These are phyloP conservation scores for Cordyceps militaris DNA, from an alignment of 2,329 filamentous ascomycete genomes.

Conservation along the genomic window DNA sequence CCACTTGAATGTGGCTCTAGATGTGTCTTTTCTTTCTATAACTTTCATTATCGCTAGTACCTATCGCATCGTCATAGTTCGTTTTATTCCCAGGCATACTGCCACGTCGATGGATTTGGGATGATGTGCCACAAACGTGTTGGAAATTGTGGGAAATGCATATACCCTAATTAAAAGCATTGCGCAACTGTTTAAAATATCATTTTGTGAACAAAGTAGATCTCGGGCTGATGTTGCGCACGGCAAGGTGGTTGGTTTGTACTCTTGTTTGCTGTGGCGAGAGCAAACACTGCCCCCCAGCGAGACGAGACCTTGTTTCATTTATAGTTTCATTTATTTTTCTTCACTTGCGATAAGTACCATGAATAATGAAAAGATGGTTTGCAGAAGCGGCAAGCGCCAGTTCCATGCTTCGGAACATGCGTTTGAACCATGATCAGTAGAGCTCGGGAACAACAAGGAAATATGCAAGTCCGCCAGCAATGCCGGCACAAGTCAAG, in stretches of 20 bases:
- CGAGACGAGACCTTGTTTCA: background rate
- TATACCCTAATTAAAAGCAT: background rate
- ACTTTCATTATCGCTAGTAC: background rate
- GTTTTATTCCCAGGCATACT: background rate
- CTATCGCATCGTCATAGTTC: background rate
- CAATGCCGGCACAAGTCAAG: too few species aligned
- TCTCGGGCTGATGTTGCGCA: background rate
- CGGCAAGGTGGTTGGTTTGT: background rate
- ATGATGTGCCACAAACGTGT: background rate
- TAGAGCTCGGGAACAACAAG: too few species aligned
- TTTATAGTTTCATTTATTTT: too few species aligned
- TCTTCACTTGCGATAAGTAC: too few species aligned
- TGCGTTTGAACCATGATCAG: too few species aligned
- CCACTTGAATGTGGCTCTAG: background rate
- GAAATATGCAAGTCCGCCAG: too few species aligned
- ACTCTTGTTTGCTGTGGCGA: conserved; percentile 2
- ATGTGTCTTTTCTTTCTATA: background rate
- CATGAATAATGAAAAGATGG: too few species aligned
- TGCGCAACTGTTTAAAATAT: too few species aligned
- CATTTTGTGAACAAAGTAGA: background rate
- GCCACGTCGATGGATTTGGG: background rate
- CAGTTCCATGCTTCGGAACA: too few species aligned
- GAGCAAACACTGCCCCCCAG: background rate
- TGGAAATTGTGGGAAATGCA: background rate
- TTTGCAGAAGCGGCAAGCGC: too few species aligned